These are phyloP conservation scores for Neurospora sp. DNA, from an alignment of 2,329 filamentous ascomycete genomes.

Conservation along the genomic window DNA sequence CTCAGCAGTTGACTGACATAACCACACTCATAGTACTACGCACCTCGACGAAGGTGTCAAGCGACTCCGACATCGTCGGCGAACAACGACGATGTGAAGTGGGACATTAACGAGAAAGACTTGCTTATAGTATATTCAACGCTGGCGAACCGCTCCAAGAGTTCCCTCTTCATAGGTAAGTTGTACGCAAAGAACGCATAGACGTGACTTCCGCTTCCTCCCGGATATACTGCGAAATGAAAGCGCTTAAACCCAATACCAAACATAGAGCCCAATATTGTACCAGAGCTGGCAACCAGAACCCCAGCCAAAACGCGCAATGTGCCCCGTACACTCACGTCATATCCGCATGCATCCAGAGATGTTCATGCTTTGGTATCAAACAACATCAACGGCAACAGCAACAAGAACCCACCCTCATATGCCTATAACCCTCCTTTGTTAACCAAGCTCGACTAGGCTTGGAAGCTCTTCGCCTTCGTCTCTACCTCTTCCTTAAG, in stretches of 20 bases:
- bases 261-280: background rate
- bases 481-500: constrained; percentile 49
- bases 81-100: background rate
- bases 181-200: background rate
- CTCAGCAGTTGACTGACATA: background rate
- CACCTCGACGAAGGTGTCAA: background rate
- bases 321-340: background rate
- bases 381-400: background rate
- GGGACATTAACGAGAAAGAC: background rate
- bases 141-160: background rate
- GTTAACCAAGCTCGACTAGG: background rate
- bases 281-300: background rate
- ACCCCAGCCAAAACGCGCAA: background rate
- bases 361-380: background rate
- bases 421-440: background rate
- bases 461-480: constrained; percentile 30
- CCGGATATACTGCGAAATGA: background rate
- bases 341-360: background rate
- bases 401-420: background rate
- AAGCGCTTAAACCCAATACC: background rate
- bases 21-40: background rate
- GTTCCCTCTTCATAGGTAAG: background rate
- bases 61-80: background rate
- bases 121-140: background rate
- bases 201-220: background rate